These are phyloP conservation scores for Heracleum sosnowskyi DNA, from an alignment of 129 eudicot species.

Conservation along the genomic window DNA sequence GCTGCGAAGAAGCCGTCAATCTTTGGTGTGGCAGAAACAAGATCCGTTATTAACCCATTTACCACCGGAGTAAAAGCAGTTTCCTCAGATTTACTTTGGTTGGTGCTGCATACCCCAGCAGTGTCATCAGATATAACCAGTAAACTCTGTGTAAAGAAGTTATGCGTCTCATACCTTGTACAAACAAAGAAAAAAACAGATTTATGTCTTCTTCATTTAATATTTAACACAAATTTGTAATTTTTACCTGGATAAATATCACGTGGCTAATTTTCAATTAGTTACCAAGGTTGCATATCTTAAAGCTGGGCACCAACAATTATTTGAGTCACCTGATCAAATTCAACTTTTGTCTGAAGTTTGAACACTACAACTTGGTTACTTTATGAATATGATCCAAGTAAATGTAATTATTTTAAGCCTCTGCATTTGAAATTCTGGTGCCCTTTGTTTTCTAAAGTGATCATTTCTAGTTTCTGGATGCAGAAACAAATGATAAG, in stretches of 20 bases:
- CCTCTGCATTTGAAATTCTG: no score
- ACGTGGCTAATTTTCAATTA: neutral
- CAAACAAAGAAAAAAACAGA: neutral
- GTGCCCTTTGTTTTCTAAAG: neutral
- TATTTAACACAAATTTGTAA: neutral
- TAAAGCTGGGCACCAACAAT: neutral
- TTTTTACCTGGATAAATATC: neutral
- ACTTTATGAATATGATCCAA: no score
- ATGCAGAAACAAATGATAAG: neutral
- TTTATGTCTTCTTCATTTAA: neutral
- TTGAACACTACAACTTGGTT: neutral
- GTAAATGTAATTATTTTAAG: neutral
- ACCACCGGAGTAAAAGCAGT: conserved; percentile 15
- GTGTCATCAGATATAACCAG: neutral
- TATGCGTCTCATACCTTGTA: conserved; percentile 28
- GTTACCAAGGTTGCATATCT: no score
- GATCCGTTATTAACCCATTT: conserved; percentile 16
- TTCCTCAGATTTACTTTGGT: conserved; percentile 17
- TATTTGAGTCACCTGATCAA: neutral
- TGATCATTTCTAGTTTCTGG: neutral
- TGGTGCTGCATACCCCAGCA: conserved; percentile 16
- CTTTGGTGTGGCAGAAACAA: conserved; percentile 25
- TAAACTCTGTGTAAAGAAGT: neutral
- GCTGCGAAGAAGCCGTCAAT: conserved; percentile 34
- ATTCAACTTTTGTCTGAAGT: neutral